These are phyloP conservation scores for Yamadazyma siamensis DNA, from an alignment of 1,139 yeast genomes.

Conservation along the genomic window DNA sequence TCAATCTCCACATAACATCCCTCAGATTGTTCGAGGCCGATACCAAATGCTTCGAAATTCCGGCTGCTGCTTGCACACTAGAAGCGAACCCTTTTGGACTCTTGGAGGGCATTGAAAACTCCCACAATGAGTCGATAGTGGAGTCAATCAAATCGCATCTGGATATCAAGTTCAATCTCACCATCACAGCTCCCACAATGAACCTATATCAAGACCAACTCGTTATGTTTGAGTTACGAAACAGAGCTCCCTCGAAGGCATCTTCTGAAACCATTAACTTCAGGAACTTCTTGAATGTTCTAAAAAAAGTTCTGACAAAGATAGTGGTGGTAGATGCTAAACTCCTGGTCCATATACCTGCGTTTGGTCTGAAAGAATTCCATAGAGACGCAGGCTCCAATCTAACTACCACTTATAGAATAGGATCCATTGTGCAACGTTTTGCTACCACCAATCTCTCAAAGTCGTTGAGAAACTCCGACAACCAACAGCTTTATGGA, in stretches of 20 bases:
- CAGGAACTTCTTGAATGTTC: conserved; percentile 8
- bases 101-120: conserved; percentile 14
- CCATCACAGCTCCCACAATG: conserved; percentile 31
- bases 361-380: conserved; percentile 22
- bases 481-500: conserved; percentile 13
- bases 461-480: conserved; percentile 4
- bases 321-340: conserved; percentile 32
- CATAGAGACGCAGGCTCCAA: conserved; percentile 30
- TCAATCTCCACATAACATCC: conserved; percentile 16
- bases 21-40: conserved; percentile 27
- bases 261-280: conserved; percentile 5
- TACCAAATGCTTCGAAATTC: conserved; percentile 33
- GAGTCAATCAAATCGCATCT: conserved; percentile 9
- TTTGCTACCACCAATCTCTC: conserved; percentile 24
- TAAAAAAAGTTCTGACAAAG: conserved; percentile 22
- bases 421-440: conserved; percentile 26
- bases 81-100: conserved; percentile 20
- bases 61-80: conserved; percentile 28
- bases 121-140: conserved; percentile 8
- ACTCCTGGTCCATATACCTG: conserved; percentile 30
- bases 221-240: conserved; percentile 7
- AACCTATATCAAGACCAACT: conserved; percentile 40
- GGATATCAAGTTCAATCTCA: conserved; percentile 18
- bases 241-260: conserved; percentile 2
- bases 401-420: conserved; percentile 20